A percentile compares a stretch with the other conserved stretches of the same genome.
Evolutionary conservation across 2,329 filamentous ascomycete genomes (phyloP).

Genomic region (Neonectria faginata): DNA sequence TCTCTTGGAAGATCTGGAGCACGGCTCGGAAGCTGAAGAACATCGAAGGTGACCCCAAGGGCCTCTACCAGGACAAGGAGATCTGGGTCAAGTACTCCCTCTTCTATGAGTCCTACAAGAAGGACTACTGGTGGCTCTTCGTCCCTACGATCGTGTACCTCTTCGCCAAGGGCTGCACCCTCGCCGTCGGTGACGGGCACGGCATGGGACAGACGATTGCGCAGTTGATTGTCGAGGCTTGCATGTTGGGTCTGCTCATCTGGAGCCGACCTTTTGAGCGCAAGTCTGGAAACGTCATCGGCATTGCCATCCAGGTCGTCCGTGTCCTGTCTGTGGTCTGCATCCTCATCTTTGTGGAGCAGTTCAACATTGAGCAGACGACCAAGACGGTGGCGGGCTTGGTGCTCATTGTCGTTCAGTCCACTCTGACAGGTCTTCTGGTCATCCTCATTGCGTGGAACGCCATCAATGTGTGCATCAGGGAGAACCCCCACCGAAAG

Average conservation of each 20-base stretch:
- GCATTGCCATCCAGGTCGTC: slow-evolving; percentile 89
- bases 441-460: slow-evolving; percentile 92
- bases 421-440: slow-evolving; percentile 81
- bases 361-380: slow-evolving; percentile 88
- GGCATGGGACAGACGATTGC: slow-evolving; percentile 84
- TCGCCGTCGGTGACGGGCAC: slow-evolving; percentile 87
- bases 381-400: slow-evolving; percentile 95
- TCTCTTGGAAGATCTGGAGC: slow-evolving; percentile 84
- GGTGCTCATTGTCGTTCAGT: slow-evolving; percentile 93
- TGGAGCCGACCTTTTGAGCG: slow-evolving; percentile 90
- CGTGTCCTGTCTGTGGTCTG: slow-evolving; percentile 89
- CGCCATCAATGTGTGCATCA: slow-evolving; percentile 83
- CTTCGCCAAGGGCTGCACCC: slow-evolving; percentile 86
- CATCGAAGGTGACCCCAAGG: slow-evolving; percentile 76
- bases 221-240: slow-evolving; percentile 82
- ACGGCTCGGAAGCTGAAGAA: slow-evolving; percentile 81
- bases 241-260: slow-evolving; percentile 82
- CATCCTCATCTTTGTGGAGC: slow-evolving; percentile 92
- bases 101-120: slow-evolving; percentile 97
- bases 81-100: slow-evolving; percentile 96
- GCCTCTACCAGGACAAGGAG: slow-evolving; percentile 88
- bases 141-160: slow-evolving; percentile 90
- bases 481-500: slow-evolving; percentile 90
- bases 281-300: slow-evolving; percentile 90
- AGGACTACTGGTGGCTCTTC: slow-evolving; percentile 97